Conservation (phyloP, 2,329 filamentous ascomycete genomes). For the Xylariaceae sp. region DNA sequence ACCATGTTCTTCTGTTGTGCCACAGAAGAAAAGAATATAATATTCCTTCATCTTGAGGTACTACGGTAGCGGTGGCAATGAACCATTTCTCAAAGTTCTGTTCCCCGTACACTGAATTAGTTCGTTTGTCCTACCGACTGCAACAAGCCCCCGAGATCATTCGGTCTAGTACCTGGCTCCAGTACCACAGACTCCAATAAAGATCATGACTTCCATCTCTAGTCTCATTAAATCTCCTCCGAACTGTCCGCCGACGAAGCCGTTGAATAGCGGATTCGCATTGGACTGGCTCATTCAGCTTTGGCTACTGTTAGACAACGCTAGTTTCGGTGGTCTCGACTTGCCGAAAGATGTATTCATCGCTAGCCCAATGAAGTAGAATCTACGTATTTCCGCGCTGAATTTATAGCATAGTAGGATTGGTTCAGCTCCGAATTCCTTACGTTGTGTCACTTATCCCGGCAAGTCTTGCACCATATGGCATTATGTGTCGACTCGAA, state of each 20-base stretch:
- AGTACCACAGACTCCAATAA: not conserved
- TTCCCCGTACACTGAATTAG: too few relatives aligned
- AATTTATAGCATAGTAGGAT: not conserved
- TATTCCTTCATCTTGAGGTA: too few relatives aligned
- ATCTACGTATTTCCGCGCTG: not conserved
- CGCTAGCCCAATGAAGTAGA: conserved; percentile 5
- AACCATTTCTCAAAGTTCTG: too few relatives aligned
- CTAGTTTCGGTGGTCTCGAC: not conserved
- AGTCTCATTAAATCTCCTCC: not conserved
- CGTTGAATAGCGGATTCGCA: not conserved
- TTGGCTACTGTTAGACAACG: not conserved
- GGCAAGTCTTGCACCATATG: too few relatives aligned
- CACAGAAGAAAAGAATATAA: too few relatives aligned
- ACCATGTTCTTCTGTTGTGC: too few relatives aligned
- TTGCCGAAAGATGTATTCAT: conserved; percentile 5
- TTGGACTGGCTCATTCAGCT: not conserved
- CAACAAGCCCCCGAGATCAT: too few relatives aligned
- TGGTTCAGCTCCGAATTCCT: too few relatives aligned
- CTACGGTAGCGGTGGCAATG: too few relatives aligned
- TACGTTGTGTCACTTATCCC: not conserved
- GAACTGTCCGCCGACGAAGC: not conserved
- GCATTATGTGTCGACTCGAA: too few relatives aligned
- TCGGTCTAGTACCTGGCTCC: too few relatives aligned
- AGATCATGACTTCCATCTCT: not conserved
- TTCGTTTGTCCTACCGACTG: too few relatives aligned